Conservation (phyloP, 345 rosid genomes). For the Ricinus communis region DNA sequence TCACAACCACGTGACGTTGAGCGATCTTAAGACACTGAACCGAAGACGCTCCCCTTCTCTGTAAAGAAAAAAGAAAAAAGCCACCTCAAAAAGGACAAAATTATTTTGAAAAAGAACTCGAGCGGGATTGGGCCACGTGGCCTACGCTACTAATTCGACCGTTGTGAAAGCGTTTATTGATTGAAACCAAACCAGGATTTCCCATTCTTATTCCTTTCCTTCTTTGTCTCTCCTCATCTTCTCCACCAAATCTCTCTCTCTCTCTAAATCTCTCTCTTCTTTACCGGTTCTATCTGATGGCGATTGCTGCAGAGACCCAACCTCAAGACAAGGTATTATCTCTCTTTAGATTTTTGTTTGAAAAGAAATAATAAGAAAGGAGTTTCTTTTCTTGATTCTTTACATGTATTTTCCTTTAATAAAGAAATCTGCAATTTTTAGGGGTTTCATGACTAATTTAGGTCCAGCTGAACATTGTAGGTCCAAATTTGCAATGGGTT, state of each 20-base stretch:
- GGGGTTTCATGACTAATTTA: too few species aligned
- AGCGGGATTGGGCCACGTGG: conserved; percentile 48
- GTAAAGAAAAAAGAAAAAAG: neutral
- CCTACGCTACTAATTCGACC: conserved; percentile 48
- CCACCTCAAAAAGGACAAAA: neutral
- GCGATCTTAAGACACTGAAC: neutral
- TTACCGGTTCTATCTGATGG: conserved; percentile 39
- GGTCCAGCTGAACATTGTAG: too few species aligned
- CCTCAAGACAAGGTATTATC: conserved; percentile 54
- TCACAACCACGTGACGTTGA: conserved; percentile 6
- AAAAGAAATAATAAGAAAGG: neutral
- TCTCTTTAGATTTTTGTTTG: neutral
- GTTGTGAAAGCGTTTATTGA: conserved; percentile 36
- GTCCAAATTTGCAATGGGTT: too few species aligned
- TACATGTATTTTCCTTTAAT: too few species aligned
- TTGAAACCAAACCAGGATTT: neutral
- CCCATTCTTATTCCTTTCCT: conserved; percentile 16
- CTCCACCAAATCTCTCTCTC: neutral
- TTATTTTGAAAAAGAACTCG: conserved; percentile 23
- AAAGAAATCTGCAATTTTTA: too few species aligned
- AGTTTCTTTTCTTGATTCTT: neutral
- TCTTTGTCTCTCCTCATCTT: conserved; percentile 7
- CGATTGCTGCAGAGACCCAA: conserved; percentile 62
- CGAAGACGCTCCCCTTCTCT: conserved; percentile 36
- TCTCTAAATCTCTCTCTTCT: neutral